These are phyloP conservation scores for Cyclanthera cordifolia DNA, from an alignment of 306 rosid species.

Conservation along the genomic window DNA sequence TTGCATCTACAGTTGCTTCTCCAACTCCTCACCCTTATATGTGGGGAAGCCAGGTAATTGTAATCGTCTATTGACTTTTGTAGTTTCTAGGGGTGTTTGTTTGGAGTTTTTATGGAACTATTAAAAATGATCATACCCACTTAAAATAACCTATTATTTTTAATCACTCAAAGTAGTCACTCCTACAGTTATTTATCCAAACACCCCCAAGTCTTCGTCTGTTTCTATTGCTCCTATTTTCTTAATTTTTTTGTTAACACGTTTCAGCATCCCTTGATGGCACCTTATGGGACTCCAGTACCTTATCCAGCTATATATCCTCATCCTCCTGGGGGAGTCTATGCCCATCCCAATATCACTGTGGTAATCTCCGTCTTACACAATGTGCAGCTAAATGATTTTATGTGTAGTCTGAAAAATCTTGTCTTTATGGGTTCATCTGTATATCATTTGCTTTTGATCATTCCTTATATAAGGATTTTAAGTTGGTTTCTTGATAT, in stretches of 20 bases:
- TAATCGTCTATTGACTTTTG: slow-evolving; percentile 1
- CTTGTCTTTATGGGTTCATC: background rate
- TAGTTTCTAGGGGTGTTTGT: slow-evolving; percentile 7
- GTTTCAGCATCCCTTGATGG: slow-evolving; percentile 81
- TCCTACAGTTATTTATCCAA: too few relatives aligned
- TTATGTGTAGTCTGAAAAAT: background rate
- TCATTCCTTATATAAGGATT: slow-evolving; percentile 3
- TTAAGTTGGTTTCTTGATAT: slow-evolving; percentile 15
- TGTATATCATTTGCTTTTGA: background rate
- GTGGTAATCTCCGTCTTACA: slow-evolving; percentile 31
- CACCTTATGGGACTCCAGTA: slow-evolving; percentile 91
- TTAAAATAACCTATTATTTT: too few relatives aligned
- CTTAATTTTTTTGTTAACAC: background rate
- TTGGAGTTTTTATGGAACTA: too few relatives aligned
- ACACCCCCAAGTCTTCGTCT: too few relatives aligned
- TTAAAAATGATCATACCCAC: too few relatives aligned
- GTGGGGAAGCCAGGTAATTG: slow-evolving; percentile 87
- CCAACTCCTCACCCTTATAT: slow-evolving; percentile 84
- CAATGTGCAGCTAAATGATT: background rate
- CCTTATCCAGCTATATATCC: slow-evolving; percentile 84
- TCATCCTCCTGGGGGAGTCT: slow-evolving; percentile 60
- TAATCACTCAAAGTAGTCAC: too few relatives aligned
- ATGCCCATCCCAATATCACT: slow-evolving; percentile 88
- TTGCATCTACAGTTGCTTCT: slow-evolving; percentile 75
- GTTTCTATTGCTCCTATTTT: background rate